Base-by-base conservation (phyloP, 371 early-diverging fungal genomes). In the Mortierella sp. region DNA sequence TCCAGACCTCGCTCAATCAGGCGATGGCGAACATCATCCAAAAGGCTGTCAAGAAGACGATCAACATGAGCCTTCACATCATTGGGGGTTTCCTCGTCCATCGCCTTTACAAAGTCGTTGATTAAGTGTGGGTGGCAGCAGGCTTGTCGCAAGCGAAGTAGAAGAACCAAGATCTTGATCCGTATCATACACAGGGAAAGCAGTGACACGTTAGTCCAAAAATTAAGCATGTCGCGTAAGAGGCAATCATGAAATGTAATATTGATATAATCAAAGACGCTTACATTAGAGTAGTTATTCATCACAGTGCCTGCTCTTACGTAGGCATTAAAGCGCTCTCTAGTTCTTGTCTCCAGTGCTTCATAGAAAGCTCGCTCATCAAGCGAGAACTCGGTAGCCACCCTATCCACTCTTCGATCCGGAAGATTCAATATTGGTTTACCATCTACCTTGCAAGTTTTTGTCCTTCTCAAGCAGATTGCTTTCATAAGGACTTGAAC, bases 391-490 rank as follows among this genome's bases (percentile, higher is more conserved):
- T 81, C 71, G 8, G 90, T 83, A 4, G 84, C 60, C 8, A 87
- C 83, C 60, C 90, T 85, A 18, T 86, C 73, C 30, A 91, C 91
- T n/a, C 88, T 78, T 20, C 91, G 87, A 1, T 78, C 64, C 0
- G 94, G 94, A 11, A 95, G 81, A 2, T 86, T 63, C n/a, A 95
- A 64, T 18, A 93, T 81, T 37, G 91, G 93, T 47, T 87, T 86
- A 32, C 94, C 95, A 66, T 93, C 92, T 16, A 93, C 84, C 20
- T 85, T 84, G 22, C 83, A 79, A 6, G 83, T 84, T 67, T 95
- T 95, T 18, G 91, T 92, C n/a, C 95, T 85, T 58, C 95, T 85
- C n/a, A 95, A 84, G 87, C 92, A 91, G 37, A 93, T 84, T 0
- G 93, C 92, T 78, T 88, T 87, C 55, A 94, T 65, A 0, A 93